Percentiles rank a stretch among this genome's conserved stretches.
Evolutionary conservation across 257 asterid species (phyloP).

Genomic region (Orobanche coerulescens): DNA sequence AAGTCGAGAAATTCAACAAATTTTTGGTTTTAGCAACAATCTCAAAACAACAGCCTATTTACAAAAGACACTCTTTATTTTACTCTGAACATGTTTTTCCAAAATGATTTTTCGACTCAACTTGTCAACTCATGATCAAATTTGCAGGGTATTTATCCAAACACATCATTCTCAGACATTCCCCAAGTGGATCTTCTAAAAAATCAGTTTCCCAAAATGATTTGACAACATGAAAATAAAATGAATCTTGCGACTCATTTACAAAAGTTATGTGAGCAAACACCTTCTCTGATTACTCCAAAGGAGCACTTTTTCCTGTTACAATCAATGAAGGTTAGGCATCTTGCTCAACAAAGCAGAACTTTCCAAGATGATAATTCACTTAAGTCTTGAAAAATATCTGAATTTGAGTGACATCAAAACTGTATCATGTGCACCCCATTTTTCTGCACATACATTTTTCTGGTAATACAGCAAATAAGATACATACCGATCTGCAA

Average conservation of each 20-base stretch:
- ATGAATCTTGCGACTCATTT: background rate
- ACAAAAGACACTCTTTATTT: no score
- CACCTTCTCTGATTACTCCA: background rate
- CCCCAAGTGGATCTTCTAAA: background rate
- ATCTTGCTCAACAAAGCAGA: background rate
- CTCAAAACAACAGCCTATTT: background rate
- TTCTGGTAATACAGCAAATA: constrained; percentile 20
- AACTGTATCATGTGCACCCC: constrained; percentile 6
- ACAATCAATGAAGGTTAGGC: constrained; percentile 9
- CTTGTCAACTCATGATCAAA: background rate
- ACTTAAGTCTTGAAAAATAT: constrained; percentile 14
- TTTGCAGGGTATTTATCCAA: background rate
- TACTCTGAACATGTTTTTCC: no score
- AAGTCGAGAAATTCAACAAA: background rate
- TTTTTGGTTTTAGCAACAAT: background rate
- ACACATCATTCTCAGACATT: background rate
- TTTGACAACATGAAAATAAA: background rate
- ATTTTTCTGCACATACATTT: no score
- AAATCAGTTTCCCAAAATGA: background rate
- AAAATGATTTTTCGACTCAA: background rate
- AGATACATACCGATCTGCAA: constrained; percentile 75
- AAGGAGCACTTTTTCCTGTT: background rate
- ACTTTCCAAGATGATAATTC: background rate
- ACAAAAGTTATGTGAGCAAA: background rate
- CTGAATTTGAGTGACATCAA: constrained; percentile 1